Percentiles rank a stretch among this genome's conserved stretches.
These are phyloP conservation scores for Tetraselmis chui DNA, from an alignment of 139 green algal genomes.

Conservation along the genomic window DNA sequence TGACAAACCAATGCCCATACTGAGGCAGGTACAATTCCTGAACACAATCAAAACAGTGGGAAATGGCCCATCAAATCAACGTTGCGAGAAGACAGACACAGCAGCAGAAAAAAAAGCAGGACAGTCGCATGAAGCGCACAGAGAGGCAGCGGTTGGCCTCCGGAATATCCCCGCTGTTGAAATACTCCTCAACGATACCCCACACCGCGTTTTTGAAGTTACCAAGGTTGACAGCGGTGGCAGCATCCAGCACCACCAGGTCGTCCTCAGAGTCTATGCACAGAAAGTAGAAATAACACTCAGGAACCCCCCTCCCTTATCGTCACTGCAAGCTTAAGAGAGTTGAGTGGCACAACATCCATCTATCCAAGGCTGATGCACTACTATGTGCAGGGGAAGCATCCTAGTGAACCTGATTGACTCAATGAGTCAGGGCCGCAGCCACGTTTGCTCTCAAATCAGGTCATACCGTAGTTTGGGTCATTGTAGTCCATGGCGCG, in stretches of 20 bases:
- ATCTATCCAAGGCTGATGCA: no score
- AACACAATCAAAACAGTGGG: background rate
- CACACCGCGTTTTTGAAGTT: slow-evolving; percentile 63
- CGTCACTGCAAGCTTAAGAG: no score
- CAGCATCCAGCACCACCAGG: slow-evolving; percentile 19
- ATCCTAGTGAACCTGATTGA: no score
- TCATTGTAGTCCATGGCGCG: slow-evolving; percentile 56
- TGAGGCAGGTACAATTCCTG: slow-evolving; percentile 53
- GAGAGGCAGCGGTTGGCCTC: slow-evolving; percentile 43
- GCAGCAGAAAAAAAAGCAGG: slow-evolving; percentile 25
- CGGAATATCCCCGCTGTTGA: slow-evolving; percentile 58
- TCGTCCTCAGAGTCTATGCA: slow-evolving; percentile 72
- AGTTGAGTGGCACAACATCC: no score
- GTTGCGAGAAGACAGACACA: slow-evolving; percentile 22
- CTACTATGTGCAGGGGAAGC: no score
- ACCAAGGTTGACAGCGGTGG: background rate
- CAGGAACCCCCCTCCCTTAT: no score
- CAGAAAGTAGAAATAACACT: no score
- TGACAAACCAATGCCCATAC: slow-evolving; percentile 85
- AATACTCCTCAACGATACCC: slow-evolving; percentile 83
- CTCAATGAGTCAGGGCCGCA: no score
- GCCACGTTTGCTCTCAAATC: no score
- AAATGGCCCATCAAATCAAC: no score
- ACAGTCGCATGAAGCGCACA: slow-evolving; percentile 21
- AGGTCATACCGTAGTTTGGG: slow-evolving; percentile 75